A percentile compares a stretch with the other conserved stretches of the same genome.
phyloP scores from a whole-genome alignment of 768 basidiomycete species.

The Boletus reticulatus region DNA sequence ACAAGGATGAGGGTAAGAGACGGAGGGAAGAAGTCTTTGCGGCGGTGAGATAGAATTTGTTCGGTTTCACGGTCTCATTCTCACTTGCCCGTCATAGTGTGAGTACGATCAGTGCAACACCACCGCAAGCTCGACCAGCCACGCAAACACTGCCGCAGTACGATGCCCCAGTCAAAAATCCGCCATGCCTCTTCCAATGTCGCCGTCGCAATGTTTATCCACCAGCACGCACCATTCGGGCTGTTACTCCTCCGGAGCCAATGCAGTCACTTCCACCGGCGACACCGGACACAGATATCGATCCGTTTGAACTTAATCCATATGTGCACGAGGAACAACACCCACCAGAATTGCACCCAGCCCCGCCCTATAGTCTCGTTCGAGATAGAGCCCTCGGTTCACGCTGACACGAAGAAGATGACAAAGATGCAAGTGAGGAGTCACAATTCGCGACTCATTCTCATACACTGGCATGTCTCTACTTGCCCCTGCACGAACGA shows the following conservation, averaged over 20 bases:
- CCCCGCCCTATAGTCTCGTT: slow-evolving; percentile 29
- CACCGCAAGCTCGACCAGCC: slow-evolving; percentile 16
- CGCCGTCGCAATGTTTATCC: slow-evolving; percentile 6
- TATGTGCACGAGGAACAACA: slow-evolving; percentile 21
- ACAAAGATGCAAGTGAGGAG: slow-evolving; percentile 27
- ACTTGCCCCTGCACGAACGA: slow-evolving; percentile 11
- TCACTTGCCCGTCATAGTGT: slow-evolving; percentile 28
- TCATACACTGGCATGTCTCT: slow-evolving; percentile 17
- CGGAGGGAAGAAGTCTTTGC: slow-evolving; percentile 53
- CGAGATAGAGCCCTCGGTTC: slow-evolving; percentile 6
- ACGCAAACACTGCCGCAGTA: slow-evolving; percentile 10
- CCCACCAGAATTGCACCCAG: slow-evolving; percentile 9
- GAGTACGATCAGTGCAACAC: slow-evolving; percentile 34
- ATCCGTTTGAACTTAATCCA: slow-evolving; percentile 34
- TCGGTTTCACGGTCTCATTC: neutral
- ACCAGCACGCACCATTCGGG: slow-evolving; percentile 1
- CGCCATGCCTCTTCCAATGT: slow-evolving; percentile 9
- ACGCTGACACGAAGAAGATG: slow-evolving; percentile 20
- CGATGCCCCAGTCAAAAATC: slow-evolving; percentile 4
- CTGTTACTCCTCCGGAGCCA: slow-evolving; percentile 9
- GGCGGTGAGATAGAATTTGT: slow-evolving; percentile 41
- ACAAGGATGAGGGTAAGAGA: slow-evolving; percentile 50
- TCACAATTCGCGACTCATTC: slow-evolving; percentile 20
- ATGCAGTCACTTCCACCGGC: slow-evolving; percentile 16
- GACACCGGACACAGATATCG: slow-evolving; percentile 31